Evolutionary conservation across 2,329 filamentous ascomycete genomes (phyloP).

Genomic region (Epichloe amarillans): DNA sequence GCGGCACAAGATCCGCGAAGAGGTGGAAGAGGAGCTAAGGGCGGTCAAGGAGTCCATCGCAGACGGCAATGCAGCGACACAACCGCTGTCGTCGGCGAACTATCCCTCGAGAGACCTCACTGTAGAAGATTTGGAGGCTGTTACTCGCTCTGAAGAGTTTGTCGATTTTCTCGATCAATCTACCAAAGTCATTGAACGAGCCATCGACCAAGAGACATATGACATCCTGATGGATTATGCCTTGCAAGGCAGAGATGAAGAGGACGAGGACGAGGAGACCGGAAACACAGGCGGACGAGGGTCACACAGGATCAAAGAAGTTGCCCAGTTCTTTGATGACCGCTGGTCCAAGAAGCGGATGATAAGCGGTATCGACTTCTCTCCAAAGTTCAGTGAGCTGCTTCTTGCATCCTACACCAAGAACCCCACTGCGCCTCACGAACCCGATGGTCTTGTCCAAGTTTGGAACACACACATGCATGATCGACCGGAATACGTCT

Average conservation of each 20-base stretch:
- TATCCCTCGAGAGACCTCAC: conserved; percentile 73
- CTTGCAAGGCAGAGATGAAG: conserved; percentile 57
- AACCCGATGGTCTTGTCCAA: conserved; percentile 84
- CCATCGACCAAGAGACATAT: conserved; percentile 80
- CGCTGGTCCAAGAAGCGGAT: conserved; percentile 96
- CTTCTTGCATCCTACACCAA: conserved; percentile 94
- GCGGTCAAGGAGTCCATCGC: conserved; percentile 49
- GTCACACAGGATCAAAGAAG: conserved; percentile 66
- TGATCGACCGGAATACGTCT: conserved; percentile 88
- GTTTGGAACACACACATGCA: conserved; percentile 96
- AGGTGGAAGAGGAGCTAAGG: conserved; percentile 86
- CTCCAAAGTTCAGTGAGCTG: conserved; percentile 86
- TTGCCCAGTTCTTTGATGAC: conserved; percentile 88
- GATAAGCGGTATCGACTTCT: conserved; percentile 92
- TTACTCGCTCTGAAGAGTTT: conserved; percentile 86
- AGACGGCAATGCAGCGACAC: conserved; percentile 24
- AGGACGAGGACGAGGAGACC: conserved; percentile 71
- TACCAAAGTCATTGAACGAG: conserved; percentile 92
- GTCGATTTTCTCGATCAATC: conserved; percentile 90
- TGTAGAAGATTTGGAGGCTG: conserved; percentile 74
- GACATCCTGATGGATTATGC: conserved; percentile 94
- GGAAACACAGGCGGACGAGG: conserved; percentile 59
- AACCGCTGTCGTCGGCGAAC: conserved; percentile 26
- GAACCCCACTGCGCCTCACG: conserved; percentile 86
- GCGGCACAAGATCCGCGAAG: conserved; percentile 66